Evolutionary conservation across 306 rosid genomes (phyloP).

Genomic region (Begonia fuchsioides): DNA sequence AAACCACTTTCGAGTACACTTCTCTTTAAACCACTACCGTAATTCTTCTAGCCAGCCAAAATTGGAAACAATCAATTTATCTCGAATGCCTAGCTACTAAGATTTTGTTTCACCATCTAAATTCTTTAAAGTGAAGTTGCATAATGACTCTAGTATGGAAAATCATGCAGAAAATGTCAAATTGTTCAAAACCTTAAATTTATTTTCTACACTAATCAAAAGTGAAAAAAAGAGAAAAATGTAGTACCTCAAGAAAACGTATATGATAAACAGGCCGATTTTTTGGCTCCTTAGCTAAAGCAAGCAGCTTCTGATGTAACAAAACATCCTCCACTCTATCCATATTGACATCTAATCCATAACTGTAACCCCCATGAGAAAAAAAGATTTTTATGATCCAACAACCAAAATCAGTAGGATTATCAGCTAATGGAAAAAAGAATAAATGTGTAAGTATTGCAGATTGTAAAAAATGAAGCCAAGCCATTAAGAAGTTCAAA

Average conservation of each 20-base stretch:
- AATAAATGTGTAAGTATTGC: too few relatives aligned
- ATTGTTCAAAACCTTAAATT: conserved; percentile 3
- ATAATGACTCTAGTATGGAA: too few relatives aligned
- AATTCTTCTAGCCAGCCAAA: background rate
- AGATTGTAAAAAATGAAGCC: too few relatives aligned
- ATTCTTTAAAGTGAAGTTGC: too few relatives aligned
- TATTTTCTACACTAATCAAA: conserved; percentile 1
- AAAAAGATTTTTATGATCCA: background rate
- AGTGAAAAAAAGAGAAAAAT: conserved; percentile 6
- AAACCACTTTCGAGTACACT: too few relatives aligned
- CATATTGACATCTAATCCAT: conserved; percentile 85
- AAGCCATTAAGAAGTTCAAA: too few relatives aligned
- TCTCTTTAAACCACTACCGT: background rate
- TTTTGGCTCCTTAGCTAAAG: conserved; percentile 71
- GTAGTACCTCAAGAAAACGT: conserved; percentile 79
- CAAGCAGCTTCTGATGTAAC: conserved; percentile 74
- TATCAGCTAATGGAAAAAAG: background rate
- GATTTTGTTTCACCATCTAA: too few relatives aligned
- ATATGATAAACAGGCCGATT: conserved; percentile 81
- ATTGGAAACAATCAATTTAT: background rate
- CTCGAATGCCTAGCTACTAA: too few relatives aligned
- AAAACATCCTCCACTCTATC: conserved; percentile 93
- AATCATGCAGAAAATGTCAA: background rate
- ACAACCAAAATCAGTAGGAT: background rate
- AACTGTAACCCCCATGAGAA: conserved; percentile 35